Evolutionary conservation across 768 basidiomycete genomes (phyloP), one percentile per base, ranked within the genome.

Genomic region (Obba rivulosa): DNA sequence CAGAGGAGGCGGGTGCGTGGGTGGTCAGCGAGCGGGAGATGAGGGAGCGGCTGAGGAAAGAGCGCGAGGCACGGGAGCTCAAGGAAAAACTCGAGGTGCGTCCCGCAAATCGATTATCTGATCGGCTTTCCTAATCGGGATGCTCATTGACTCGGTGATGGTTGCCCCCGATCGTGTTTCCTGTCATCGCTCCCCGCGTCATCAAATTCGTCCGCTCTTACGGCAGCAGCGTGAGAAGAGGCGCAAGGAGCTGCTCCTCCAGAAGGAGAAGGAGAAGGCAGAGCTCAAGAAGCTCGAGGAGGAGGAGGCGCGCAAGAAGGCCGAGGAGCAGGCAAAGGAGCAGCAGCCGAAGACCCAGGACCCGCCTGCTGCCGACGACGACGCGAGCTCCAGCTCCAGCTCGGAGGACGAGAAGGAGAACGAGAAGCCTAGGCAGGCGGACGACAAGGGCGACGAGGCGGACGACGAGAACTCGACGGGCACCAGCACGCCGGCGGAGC

Each of bases 21-120:
- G 87, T 92, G 14, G 65, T 76, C 43, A 71, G 74, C 45, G 89
- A 92, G 69, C 77, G 86, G 53, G 79, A 81, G 65, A 80, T 91
- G 73, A 74, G 76, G 54, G 87, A 86, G 66, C 76, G 83, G 55
- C 68, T 90, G 51, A 75, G 77, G 69, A 75, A 76, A 58, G 88
- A 92, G 70, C 83, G 81, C 58, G 87, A 87, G 61, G 83, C 75
- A 21, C 71, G 78, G 37, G 86, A 87, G 59, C 60, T 75, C 40
- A 79, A 82, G 66, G 80, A 84, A 61, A 84, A 81, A 61, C 64
- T 76, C 42, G 76, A 83, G 63, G 85, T 87, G 65, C 57, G 80
- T 71, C 49, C 1, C 34, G 2, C 47, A 44, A 38, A 57, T 53
- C 51, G 41, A 44, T 46, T 50, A 48, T 52, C 43, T 35, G 47